Evolutionary conservation across 768 basidiomycete genomes (phyloP), one percentile per base, ranked within the genome.

Genomic region (Leccinum barrowsii): DNA sequence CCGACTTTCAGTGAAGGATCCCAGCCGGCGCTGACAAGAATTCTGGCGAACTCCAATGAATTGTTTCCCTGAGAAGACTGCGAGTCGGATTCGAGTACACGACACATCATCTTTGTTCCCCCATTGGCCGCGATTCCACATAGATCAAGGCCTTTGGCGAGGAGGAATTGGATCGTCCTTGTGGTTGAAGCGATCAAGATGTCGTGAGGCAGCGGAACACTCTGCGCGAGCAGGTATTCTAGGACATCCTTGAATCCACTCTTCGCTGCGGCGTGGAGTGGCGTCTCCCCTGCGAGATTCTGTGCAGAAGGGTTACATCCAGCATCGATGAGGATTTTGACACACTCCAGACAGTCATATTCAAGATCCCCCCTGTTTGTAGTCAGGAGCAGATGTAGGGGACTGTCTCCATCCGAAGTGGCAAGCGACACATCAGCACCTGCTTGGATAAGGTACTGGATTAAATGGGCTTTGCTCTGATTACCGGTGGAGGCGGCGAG

Each of bases 241-340:
- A 60, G 7, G 40, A 51, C 11, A 11, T 32, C 0, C 10, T 17
- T 24, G 5, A 28, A 15, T 7, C 42, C 42, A 3, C 12, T 5
- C n/a, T 4, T 28, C 10, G 54, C 56, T 11, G 52, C 56, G 26
- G 8, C 7, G 2, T 46, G 56, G 3, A 55, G n/a, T 22, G 59
- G 48, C 0, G 60, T 53, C 28, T 62, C 34, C 2, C 40, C 32
- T 0, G 13, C 13, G 1, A 1, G 0, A 24, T 62, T 62, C 7
- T 1, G 19, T 3, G 17, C 13, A 2, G 15, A 2, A 7, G 19
- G 54, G 8, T 40, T 12, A 12, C 54, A 56, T 28, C 60, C 60
- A 11, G 54, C 61, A 5, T 50, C 34, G 7, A 62, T 2, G 1
- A 62, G 60, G 7, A 62, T 21, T 37, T 42, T 10, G 19, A 35